Percentiles rank a stretch among this genome's conserved stretches.
Evolutionary conservation across 2,329 filamentous ascomycete species (phyloP).

Genomic region (Dothistroma septosporum): DNA sequence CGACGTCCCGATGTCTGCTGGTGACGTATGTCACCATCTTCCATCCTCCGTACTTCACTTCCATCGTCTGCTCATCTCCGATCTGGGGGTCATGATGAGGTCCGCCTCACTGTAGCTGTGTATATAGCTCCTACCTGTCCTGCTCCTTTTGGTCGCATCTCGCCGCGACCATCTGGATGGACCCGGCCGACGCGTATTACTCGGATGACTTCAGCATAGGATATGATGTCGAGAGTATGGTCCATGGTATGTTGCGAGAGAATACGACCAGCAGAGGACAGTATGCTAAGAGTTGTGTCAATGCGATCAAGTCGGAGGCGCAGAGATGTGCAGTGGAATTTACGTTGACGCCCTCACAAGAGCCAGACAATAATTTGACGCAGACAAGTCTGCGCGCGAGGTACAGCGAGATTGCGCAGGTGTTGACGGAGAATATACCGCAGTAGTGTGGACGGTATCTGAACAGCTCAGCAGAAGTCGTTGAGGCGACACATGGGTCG

Average conservation of each 20-base stretch:
- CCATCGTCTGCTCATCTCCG: too few relatives aligned
- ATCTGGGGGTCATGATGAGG: too few relatives aligned
- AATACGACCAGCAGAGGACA: slow-evolving; percentile 9
- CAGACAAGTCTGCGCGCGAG: neutral
- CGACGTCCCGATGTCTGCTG: too few relatives aligned
- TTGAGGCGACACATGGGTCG: too few relatives aligned
- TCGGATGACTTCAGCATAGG: slow-evolving; percentile 12
- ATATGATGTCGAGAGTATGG: slow-evolving; percentile 14
- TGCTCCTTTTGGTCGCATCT: neutral
- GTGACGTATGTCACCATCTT: too few relatives aligned
- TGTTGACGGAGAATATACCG: slow-evolving; percentile 3
- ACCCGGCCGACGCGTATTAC: slow-evolving; percentile 10
- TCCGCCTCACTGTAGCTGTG: too few relatives aligned
- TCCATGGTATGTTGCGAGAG: neutral
- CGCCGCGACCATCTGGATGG: slow-evolving; percentile 6
- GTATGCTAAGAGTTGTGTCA: slow-evolving; percentile 10
- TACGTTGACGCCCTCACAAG: neutral
- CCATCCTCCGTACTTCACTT: too few relatives aligned
- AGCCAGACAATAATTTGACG: slow-evolving; percentile 6
- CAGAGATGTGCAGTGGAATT: neutral
- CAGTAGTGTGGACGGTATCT: neutral
- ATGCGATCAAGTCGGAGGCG: slow-evolving; percentile 4
- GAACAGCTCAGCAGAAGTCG: too few relatives aligned
- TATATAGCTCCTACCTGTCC: neutral
- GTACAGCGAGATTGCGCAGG: slow-evolving; percentile 3